phyloP scores from a whole-genome alignment of 2,329 filamentous ascomycete genomes.

The Aureobasidium sp. region DNA sequence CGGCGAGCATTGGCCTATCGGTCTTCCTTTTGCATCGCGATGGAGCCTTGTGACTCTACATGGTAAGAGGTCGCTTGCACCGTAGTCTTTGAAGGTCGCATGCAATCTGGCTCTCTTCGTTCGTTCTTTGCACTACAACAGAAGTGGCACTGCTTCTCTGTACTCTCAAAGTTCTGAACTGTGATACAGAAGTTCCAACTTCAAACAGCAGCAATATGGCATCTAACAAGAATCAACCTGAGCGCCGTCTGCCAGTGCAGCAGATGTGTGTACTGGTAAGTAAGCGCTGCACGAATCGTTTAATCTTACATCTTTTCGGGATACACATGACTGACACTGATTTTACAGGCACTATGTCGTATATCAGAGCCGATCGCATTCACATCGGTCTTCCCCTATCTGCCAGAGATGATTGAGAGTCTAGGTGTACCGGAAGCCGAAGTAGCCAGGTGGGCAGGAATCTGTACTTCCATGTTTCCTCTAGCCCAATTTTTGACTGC shows the following conservation, averaged over 20 bases:
- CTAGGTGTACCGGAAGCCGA: constrained; percentile 63
- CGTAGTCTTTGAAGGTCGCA: not conserved
- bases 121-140: not conserved
- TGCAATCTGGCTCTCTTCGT: not conserved
- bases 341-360: constrained; percentile 63
- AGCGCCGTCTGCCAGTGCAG: constrained; percentile 58
- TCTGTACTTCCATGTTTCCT: constrained; percentile 78
- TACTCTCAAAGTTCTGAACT: not conserved
- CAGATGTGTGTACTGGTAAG: constrained; percentile 72
- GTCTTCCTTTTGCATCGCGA: not conserved
- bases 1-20: constrained; percentile 6
- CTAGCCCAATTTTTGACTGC: constrained; percentile 74
- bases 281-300: constrained; percentile 26
- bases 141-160: not conserved
- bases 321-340: constrained; percentile 28
- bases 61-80: not conserved
- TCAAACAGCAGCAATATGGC: not conserved
- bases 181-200: not conserved
- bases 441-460: constrained; percentile 74
- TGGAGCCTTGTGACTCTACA: not conserved
- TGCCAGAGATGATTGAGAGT: constrained; percentile 79
- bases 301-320: constrained; percentile 4
- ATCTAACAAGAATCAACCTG: constrained; percentile 6
- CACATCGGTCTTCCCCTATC: constrained; percentile 87
- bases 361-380: constrained; percentile 86